These are phyloP conservation scores for Liriodendron chinense DNA, from an alignment of 164 flowering plant genomes.

Conservation along the genomic window DNA sequence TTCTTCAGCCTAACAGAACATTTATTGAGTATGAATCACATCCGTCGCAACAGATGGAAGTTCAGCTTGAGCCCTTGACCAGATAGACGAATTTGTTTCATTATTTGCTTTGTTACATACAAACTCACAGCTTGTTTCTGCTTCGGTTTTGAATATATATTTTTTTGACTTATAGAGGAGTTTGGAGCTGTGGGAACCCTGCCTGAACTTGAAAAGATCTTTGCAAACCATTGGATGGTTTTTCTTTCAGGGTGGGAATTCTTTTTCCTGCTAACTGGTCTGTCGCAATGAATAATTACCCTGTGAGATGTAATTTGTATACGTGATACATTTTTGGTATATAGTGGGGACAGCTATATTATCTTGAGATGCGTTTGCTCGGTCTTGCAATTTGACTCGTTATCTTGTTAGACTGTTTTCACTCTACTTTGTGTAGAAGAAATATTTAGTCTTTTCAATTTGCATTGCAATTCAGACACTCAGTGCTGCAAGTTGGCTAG, in stretches of 20 bases:
- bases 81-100: slow-evolving; percentile 35
- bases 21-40: slow-evolving; percentile 33
- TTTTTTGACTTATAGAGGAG: slow-evolving; percentile 12
- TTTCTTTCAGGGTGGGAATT: not conserved
- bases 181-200: slow-evolving; percentile 6
- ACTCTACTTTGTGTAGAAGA: too few relatives aligned
- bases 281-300: slow-evolving; percentile 7
- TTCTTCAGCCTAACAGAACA: slow-evolving; percentile 47
- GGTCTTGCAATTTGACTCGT: too few relatives aligned
- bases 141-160: not conserved
- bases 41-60: slow-evolving; percentile 66
- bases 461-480: not conserved
- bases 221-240: slow-evolving; percentile 13
- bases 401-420: too few relatives aligned
- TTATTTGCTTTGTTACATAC: slow-evolving; percentile 7
- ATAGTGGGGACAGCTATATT: slow-evolving; percentile 9
- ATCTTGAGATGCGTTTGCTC: not conserved
- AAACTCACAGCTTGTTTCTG: slow-evolving; percentile 2
- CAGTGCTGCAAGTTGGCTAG: not conserved
- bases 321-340: slow-evolving; percentile 22
- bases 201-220: slow-evolving; percentile 8
- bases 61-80: slow-evolving; percentile 80
- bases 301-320: slow-evolving; percentile 22
- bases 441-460: too few relatives aligned
- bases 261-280: slow-evolving; percentile 8